A percentile compares a stretch with the other conserved stretches of the same genome.
These are phyloP conservation scores for Candolleomyces eurysporus DNA, from an alignment of 768 basidiomycete genomes.

Conservation along the genomic window DNA sequence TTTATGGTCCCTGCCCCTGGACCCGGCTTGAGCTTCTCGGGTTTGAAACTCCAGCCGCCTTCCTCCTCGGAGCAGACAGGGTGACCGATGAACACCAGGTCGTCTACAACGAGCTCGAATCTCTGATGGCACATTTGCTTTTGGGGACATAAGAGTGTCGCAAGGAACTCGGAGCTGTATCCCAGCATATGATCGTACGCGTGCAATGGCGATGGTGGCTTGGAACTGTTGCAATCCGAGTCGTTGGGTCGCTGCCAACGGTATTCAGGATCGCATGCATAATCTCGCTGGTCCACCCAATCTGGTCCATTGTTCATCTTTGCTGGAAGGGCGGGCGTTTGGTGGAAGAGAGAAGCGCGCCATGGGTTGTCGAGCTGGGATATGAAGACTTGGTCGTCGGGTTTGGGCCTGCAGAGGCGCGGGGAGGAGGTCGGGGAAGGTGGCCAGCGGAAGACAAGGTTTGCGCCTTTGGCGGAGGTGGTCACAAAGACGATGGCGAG, in stretches of 20 bases:
- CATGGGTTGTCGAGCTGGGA: slow-evolving; percentile 71
- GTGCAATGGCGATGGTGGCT: slow-evolving; percentile 25
- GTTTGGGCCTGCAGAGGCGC: slow-evolving; percentile 70
- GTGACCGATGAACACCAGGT: slow-evolving; percentile 91
- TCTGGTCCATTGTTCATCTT: slow-evolving; percentile 25
- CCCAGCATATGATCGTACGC: slow-evolving; percentile 76
- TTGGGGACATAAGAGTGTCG: slow-evolving; percentile 76
- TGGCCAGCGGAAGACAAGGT: slow-evolving; percentile 83
- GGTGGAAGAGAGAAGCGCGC: slow-evolving; percentile 48
- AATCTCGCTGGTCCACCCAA: slow-evolving; percentile 16
- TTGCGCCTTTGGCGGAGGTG: slow-evolving; percentile 77
- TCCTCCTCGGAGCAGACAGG: slow-evolving; percentile 86
- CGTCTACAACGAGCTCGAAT: slow-evolving; percentile 90
- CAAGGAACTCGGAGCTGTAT: slow-evolving; percentile 79
- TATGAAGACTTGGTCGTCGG: slow-evolving; percentile 41
- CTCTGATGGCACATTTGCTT: slow-evolving; percentile 86
- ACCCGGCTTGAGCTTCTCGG: slow-evolving; percentile 48
- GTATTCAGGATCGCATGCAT: slow-evolving; percentile 46
- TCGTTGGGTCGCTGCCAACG: slow-evolving; percentile 64
- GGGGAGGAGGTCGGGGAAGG: slow-evolving; percentile 61
- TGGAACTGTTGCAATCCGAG: slow-evolving; percentile 38
- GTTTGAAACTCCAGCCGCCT: slow-evolving; percentile 21
- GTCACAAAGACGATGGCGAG: slow-evolving; percentile 82
- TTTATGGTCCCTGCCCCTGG: slow-evolving; percentile 49
- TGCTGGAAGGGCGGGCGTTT: slow-evolving; percentile 26